These are phyloP conservation scores for Herpetospermum pedunculosum DNA, from an alignment of 306 rosid genomes.

Conservation along the genomic window DNA sequence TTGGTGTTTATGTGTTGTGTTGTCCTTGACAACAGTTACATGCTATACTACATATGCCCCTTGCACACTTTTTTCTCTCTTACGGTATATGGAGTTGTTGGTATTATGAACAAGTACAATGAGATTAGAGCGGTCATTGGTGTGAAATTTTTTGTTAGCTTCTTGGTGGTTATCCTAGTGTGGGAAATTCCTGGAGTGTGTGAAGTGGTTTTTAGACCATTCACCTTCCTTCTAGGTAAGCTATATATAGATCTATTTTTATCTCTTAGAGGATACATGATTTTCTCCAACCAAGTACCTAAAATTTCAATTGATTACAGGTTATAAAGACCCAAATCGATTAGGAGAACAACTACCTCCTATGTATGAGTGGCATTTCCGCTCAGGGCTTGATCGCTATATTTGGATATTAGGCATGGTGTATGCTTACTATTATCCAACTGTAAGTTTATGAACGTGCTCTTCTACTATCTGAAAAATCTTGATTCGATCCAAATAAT, in stretches of 20 bases:
- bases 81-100: conserved; percentile 82
- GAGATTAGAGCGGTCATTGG: conserved; percentile 69
- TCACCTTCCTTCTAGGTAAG: conserved; percentile 63
- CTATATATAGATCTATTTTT: not conserved
- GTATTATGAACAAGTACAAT: conserved; percentile 68
- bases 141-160: conserved; percentile 49
- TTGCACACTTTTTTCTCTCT: conserved; percentile 98
- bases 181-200: conserved; percentile 98
- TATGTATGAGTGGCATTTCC: conserved; percentile 92
- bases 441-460: conserved; percentile 37
- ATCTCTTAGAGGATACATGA: not conserved
- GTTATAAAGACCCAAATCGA: conserved; percentile 19
- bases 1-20: conserved; percentile 69
- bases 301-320: conserved; percentile 9
- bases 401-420: conserved; percentile 98
- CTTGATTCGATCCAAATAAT: not conserved
- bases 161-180: conserved; percentile 62
- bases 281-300: not conserved
- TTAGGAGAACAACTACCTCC: conserved; percentile 34
- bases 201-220: conserved; percentile 79
- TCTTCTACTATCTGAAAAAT: not conserved
- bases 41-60: conserved; percentile 92
- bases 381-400: conserved; percentile 96
- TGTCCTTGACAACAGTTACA: conserved; percentile 84
- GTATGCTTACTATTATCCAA: conserved; percentile 90